Percentiles rank a stretch among this genome's conserved stretches.
Conservation (phyloP, 2,329 filamentous ascomycete genomes). For the Pseudogymnoascus sp. region DNA sequence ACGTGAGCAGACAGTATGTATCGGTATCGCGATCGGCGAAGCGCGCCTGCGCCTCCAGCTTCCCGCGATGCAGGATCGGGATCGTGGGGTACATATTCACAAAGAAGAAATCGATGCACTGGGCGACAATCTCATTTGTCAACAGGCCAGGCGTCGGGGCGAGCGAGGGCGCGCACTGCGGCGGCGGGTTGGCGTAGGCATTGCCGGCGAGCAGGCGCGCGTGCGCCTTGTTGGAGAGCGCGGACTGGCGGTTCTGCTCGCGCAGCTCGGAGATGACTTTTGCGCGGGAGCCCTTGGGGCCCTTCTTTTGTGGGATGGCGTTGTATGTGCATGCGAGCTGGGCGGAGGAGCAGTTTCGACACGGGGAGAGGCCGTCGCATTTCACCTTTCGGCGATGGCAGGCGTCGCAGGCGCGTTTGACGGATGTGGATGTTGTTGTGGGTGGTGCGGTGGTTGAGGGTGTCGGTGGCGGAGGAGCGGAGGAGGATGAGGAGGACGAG, state of each 20-base stretch:
- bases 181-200: slow-evolving; percentile 23
- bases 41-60: slow-evolving; percentile 48
- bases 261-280: slow-evolving; percentile 69
- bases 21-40: slow-evolving; percentile 56
- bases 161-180: slow-evolving; percentile 39
- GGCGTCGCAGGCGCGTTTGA: slow-evolving; percentile 58
- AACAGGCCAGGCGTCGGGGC: slow-evolving; percentile 52
- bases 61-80: slow-evolving; percentile 51
- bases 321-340: slow-evolving; percentile 65
- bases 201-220: slow-evolving; percentile 49
- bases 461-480: background rate
- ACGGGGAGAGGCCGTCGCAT: slow-evolving; percentile 63
- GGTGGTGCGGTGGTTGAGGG: background rate
- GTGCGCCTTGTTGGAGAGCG: slow-evolving; percentile 52
- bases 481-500: background rate
- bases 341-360: slow-evolving; percentile 60
- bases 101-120: slow-evolving; percentile 61
- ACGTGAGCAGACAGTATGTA: slow-evolving; percentile 54
- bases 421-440: slow-evolving; percentile 26
- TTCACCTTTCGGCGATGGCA: slow-evolving; percentile 69
- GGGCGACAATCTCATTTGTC: slow-evolving; percentile 53
- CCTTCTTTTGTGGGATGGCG: slow-evolving; percentile 67
- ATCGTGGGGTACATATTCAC: slow-evolving; percentile 55
- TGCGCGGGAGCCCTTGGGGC: slow-evolving; percentile 63
- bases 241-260: slow-evolving; percentile 59